phyloP scores from a whole-genome alignment of 106 monocot genomes.

The Chionographis japonica region DNA sequence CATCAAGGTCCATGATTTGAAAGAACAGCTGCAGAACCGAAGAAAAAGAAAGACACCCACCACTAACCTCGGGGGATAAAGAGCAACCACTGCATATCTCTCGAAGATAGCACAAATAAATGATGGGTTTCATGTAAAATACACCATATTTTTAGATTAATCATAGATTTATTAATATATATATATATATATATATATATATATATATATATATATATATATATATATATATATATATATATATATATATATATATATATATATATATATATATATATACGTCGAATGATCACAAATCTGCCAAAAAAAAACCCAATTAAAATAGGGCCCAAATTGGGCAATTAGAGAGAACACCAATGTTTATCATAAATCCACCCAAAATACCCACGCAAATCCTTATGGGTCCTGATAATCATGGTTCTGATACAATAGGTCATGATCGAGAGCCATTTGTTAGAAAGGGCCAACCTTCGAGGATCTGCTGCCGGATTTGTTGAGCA shows the following conservation, averaged over 20 bases:
- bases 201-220: no score
- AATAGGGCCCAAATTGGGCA: neutral
- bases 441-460: neutral
- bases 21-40: conserved; percentile 15
- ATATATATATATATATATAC: neutral
- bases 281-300: neutral
- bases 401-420: no score
- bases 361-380: no score
- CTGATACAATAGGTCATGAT: no score
- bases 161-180: neutral
- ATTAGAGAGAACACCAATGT: no score
- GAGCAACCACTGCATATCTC: neutral
- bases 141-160: no score
- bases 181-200: no score
- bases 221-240: no score
- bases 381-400: no score
- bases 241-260: no score
- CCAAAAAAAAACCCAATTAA: neutral
- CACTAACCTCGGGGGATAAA: neutral
- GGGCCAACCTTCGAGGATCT: conserved; percentile 60
- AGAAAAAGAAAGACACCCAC: neutral
- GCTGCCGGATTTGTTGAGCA: conserved; percentile 58
- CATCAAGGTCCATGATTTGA: conserved; percentile 39
- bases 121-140: no score
- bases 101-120: no score